phyloP scores from a whole-genome alignment of 176 grass and related monocot species.

The Dendrocalamus sinicus region DNA sequence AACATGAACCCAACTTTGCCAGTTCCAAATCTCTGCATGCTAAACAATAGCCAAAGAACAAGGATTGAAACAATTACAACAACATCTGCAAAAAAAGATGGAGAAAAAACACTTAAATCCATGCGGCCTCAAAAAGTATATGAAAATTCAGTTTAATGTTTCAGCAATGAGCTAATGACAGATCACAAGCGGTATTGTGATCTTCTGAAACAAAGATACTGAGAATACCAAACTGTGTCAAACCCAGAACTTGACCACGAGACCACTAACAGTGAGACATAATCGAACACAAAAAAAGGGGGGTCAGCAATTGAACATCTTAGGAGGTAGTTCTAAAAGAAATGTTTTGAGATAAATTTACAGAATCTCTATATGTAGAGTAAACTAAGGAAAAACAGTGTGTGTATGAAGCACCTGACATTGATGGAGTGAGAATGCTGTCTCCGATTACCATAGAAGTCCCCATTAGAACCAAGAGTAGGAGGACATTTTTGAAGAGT shows the following conservation, averaged over 20 bases:
- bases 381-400: constrained; percentile 20
- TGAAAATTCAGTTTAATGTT: constrained; percentile 14
- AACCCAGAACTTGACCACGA: constrained; percentile 87
- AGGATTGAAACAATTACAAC: constrained; percentile 83
- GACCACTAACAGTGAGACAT: constrained; percentile 98
- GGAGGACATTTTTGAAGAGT: constrained; percentile 69
- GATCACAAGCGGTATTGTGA: neutral
- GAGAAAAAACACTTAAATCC: constrained; percentile 12
- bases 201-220: constrained; percentile 4
- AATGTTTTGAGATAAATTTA: constrained; percentile 19
- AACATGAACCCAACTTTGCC: constrained; percentile 98
- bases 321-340: neutral
- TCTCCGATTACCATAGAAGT: constrained; percentile 99
- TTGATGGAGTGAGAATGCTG: constrained; percentile 96
- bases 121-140: constrained; percentile 24
- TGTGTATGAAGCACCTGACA: constrained; percentile 75
- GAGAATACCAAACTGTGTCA: constrained; percentile 53
- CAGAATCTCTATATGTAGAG: neutral
- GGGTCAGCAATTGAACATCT: constrained; percentile 25
- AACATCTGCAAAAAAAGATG: neutral
- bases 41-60: constrained; percentile 83
- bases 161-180: neutral
- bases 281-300: constrained; percentile 53
- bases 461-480: constrained; percentile 94
- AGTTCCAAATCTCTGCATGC: constrained; percentile 95